These are phyloP conservation scores for Camellia sinensis DNA, from an alignment of 148 eudicot species.

Conservation along the genomic window DNA sequence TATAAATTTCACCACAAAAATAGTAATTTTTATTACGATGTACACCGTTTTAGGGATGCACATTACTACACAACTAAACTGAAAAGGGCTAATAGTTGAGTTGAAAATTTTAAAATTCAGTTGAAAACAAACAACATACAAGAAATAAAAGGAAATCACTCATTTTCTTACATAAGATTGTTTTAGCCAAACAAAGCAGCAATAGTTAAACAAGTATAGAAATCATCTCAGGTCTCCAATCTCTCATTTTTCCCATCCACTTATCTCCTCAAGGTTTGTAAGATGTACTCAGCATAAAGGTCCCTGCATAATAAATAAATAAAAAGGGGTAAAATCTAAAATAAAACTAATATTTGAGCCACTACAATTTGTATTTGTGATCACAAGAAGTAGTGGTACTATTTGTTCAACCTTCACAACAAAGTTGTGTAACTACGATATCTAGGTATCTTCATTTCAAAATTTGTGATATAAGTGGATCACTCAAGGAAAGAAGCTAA, in stretches of 20 bases:
- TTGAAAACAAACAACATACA: too few species aligned
- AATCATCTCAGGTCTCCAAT: too few species aligned
- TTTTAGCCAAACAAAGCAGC: too few species aligned
- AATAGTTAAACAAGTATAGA: too few species aligned
- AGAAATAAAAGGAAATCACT: too few species aligned
- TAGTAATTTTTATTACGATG: too few species aligned
- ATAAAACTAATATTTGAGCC: background rate
- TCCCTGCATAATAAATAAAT: conserved; percentile 31
- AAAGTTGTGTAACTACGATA: background rate
- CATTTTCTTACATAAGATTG: too few species aligned
- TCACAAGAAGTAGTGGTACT: background rate
- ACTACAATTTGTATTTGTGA: background rate
- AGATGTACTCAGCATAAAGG: conserved; percentile 61
- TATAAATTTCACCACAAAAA: too few species aligned
- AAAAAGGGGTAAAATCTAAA: background rate
- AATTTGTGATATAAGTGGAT: background rate
- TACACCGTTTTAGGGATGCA: too few species aligned
- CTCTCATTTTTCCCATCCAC: too few species aligned
- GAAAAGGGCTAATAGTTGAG: background rate
- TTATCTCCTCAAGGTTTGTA: conserved; percentile 56
- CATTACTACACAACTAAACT: too few species aligned
- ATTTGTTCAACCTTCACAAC: background rate
- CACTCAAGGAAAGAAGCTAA: background rate
- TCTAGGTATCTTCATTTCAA: background rate
- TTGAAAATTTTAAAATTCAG: background rate